Evolutionary conservation across 1,139 yeast species (phyloP).

Genomic region (Geotrichum histeridarum): DNA sequence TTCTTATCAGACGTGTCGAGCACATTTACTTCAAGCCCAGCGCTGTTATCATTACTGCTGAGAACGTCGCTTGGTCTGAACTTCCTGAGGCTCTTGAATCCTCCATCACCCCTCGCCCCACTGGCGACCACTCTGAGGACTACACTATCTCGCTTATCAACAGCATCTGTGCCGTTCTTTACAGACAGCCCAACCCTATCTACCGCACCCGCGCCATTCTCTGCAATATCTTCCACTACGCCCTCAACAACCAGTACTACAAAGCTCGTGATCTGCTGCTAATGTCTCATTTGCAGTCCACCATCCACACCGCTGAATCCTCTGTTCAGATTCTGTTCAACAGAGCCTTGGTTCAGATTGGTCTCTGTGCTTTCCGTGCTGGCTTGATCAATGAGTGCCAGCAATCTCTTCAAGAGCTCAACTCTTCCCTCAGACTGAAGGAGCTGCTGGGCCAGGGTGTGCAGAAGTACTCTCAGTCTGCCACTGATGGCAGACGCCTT

Average conservation of each 20-base stretch:
- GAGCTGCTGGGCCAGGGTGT: conserved; percentile 94
- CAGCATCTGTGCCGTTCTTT: conserved; percentile 58
- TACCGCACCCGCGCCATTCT: conserved; percentile 81
- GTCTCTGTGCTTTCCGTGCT: conserved; percentile 88
- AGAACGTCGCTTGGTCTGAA: conserved; percentile 63
- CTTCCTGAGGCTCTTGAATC: conserved; percentile 38
- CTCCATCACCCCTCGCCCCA: conserved; percentile 37
- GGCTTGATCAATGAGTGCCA: conserved; percentile 86
- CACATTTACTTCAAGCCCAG: conserved; percentile 91
- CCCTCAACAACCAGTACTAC: conserved; percentile 76
- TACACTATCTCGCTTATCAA: conserved; percentile 57
- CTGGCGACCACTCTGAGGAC: conserved; percentile 18
- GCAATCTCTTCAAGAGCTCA: conserved; percentile 81
- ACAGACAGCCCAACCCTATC: conserved; percentile 59
- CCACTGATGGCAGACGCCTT: conserved; percentile 65
- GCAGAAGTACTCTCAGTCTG: conserved; percentile 49
- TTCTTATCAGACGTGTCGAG: conserved; percentile 79
- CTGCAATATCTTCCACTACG: conserved; percentile 82
- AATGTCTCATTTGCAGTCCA: conserved; percentile 74
- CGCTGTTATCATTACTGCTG: conserved; percentile 64
- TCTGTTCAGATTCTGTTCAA: conserved; percentile 86
- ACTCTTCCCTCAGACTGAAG: conserved; percentile 79
- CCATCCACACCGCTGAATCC: conserved; percentile 80
- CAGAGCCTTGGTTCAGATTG: conserved; percentile 92
- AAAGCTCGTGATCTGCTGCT: conserved; percentile 85